Base-by-base conservation (phyloP, 371 early-diverging fungal species). In the Mortierella sp. region DNA sequence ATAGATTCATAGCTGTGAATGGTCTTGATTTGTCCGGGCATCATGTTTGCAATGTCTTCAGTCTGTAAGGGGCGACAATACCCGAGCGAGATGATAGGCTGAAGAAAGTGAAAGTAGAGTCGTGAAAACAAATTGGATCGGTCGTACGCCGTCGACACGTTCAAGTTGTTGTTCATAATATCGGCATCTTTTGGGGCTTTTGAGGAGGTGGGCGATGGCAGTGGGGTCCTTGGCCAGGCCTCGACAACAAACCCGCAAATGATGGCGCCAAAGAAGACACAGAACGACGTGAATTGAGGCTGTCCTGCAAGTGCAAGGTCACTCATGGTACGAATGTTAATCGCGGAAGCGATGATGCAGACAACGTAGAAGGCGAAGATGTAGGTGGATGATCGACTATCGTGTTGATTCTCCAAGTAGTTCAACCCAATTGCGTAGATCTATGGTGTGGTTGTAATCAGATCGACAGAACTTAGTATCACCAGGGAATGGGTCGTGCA, bases 101-200 rank as follows among this genome's bases (percentile, higher is more conserved):
- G 70, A 51, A 76, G 13, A 50, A 57, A 76, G 27, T 69, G 52
- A 58, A 76, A 76, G 21, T 38, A 53, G 30, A 58, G 39, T 2
- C 67, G 69, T 21, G 78, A 76, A 34, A 76, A 62, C 34, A 69
- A 31, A 48, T 76, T 76, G 58, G 78, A 21, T 19, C 49, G 65
- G 30, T 76, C 78, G n/a, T 69, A 70, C 1, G 58, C 55, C 21
- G 62, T 69, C 3, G 69, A 41, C 13, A 60, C 48, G 27, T 52
- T 48, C 56, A 42, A 24, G 23, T 46, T 38, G 21, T 61, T 28
- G 19, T 46, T 31, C 12, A 10, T 18, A 14, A 28, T 39, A 16
- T 28, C 41, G 6, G 12, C 31, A 18, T 21, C 12, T 18, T 39
- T 31, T 7, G 26, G 28, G 14, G 24, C 8, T 23, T 46, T n/a